These are phyloP conservation scores for Globisporangium takayamanum DNA, from an alignment of 352 stramenopile species.

Conservation along the genomic window DNA sequence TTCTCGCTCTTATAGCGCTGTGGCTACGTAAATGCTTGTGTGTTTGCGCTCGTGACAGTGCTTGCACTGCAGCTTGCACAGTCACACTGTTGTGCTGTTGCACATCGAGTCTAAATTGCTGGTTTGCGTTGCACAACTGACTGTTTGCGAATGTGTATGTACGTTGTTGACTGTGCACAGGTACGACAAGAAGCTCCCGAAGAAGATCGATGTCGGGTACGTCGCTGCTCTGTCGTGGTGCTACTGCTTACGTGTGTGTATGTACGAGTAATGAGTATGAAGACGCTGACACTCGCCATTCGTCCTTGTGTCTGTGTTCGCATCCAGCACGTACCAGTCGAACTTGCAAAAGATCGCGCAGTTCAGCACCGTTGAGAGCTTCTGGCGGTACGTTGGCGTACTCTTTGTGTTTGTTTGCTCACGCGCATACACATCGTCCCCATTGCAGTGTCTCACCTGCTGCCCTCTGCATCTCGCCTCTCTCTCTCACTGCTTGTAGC, in stretches of 20 bases:
- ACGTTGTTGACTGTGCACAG: constrained; percentile 27
- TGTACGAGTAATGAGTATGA: too few relatives aligned
- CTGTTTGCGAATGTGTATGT: constrained; percentile 4
- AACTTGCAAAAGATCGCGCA: constrained; percentile 86
- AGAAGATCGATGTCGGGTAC: constrained; percentile 85
- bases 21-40: not conserved
- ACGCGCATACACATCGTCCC: too few relatives aligned
- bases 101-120: not conserved
- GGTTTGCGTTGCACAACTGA: not conserved
- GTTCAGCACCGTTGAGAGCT: constrained; percentile 90
- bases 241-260: not conserved
- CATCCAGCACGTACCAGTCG: constrained; percentile 57
- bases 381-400: constrained; percentile 73
- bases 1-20: not conserved
- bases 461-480: not conserved
- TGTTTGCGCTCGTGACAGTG: not conserved
- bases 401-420: not conserved
- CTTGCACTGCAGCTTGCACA: not conserved
- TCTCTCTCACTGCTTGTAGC: constrained; percentile 11
- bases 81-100: not conserved
- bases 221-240: constrained; percentile 4
- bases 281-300: not conserved
- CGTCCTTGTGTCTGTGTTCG: constrained; percentile 1
- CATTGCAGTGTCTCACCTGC: not conserved
- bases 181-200: constrained; percentile 93